phyloP scores from a whole-genome alignment of 129 eudicot genomes.

The Tanacetum coccineum region DNA sequence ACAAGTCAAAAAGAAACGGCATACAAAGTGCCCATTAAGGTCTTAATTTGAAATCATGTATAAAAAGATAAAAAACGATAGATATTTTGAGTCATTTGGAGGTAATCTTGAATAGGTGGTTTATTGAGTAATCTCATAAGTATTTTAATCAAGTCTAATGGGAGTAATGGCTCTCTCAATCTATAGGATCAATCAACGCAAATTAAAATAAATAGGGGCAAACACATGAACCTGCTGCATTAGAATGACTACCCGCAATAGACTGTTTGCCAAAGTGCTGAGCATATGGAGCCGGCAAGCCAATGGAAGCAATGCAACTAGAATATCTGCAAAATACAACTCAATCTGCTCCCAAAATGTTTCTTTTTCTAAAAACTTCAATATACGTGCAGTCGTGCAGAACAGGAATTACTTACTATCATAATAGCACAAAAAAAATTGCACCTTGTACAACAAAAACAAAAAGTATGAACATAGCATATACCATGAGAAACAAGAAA shows the following conservation, averaged over 20 bases:
- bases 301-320: background rate
- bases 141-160: background rate
- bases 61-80: too few relatives aligned
- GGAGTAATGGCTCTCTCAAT: background rate
- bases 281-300: background rate
- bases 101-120: too few relatives aligned
- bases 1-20: too few relatives aligned
- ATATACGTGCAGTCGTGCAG: background rate
- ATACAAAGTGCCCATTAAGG: too few relatives aligned
- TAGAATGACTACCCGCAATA: background rate
- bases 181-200: background rate
- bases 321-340: background rate
- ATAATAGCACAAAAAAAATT: background rate
- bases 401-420: background rate
- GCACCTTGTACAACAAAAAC: background rate
- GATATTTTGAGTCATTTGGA: too few relatives aligned
- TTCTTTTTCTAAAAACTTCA: background rate
- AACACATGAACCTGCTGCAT: background rate
- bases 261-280: background rate
- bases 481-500: constrained; percentile 11
- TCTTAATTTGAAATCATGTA: too few relatives aligned
- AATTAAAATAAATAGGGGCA: background rate
- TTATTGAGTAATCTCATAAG: too few relatives aligned
- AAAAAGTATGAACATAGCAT: too few relatives aligned
- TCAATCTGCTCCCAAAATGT: background rate